phyloP scores from a whole-genome alignment of 2,329 filamentous ascomycete species.

The Monilinia aucupariae region DNA sequence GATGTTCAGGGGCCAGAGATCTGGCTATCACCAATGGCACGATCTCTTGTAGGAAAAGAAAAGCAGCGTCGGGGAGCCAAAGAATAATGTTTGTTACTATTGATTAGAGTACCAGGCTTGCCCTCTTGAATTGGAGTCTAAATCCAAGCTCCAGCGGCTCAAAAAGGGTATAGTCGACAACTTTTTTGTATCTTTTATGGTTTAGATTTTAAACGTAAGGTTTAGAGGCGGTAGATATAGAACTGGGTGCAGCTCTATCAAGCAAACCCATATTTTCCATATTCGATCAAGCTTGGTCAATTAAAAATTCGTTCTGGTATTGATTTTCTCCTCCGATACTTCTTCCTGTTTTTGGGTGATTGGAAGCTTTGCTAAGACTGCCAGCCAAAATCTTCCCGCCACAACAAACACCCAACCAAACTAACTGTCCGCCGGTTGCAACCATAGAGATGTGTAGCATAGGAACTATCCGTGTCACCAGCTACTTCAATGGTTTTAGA shows the following conservation, averaged over 20 bases:
- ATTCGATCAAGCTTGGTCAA: too few species aligned
- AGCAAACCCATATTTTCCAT: neutral
- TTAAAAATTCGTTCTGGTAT: neutral
- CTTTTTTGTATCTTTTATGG: neutral
- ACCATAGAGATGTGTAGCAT: too few species aligned
- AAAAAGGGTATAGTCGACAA: neutral
- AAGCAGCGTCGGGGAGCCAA: slow-evolving; percentile 35
- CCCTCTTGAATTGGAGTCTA: neutral
- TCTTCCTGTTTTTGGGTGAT: neutral
- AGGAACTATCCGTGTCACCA: too few species aligned
- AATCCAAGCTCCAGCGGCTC: neutral
- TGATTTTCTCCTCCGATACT: neutral
- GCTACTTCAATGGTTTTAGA: too few species aligned
- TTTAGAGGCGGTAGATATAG: neutral
- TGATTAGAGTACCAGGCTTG: neutral
- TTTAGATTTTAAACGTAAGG: too few species aligned
- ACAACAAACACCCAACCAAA: neutral
- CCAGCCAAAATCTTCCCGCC: neutral
- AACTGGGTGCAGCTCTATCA: neutral
- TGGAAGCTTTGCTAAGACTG: neutral
- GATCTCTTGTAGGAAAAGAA: slow-evolving; percentile 63
- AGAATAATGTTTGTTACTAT: neutral
- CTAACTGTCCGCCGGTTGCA: too few species aligned
- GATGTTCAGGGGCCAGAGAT: slow-evolving; percentile 53
- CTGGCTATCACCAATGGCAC: slow-evolving; percentile 59